A percentile compares a stretch with the other conserved stretches of the same genome.
Conservation (phyloP, 306 rosid species). For the Alnus glutinosa region DNA sequence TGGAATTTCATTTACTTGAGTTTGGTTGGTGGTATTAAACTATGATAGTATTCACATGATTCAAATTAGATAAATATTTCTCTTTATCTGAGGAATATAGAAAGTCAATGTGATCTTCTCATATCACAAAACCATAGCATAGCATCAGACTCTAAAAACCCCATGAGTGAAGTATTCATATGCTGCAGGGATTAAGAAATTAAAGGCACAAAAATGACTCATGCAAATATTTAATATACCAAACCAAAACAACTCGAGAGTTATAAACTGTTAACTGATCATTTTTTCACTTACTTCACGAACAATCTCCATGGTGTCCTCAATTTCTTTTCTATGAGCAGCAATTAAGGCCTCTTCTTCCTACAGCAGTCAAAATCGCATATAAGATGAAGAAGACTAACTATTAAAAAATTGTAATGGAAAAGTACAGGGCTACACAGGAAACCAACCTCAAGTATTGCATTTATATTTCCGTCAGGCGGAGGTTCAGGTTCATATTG, state of each 20-base stretch:
- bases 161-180: not conserved
- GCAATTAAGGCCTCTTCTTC: conserved; percentile 94
- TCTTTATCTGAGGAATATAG: not conserved
- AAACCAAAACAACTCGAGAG: not conserved
- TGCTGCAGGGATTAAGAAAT: not conserved
- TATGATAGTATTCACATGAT: not conserved
- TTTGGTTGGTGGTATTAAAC: not conserved
- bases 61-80: not conserved
- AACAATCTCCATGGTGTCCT: conserved; percentile 98
- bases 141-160: not conserved
- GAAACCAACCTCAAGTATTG: conserved; percentile 82
- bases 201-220: not conserved
- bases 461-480: conserved; percentile 72
- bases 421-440: conserved; percentile 10
- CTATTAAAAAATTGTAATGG: not conserved
- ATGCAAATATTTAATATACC: too few relatives aligned
- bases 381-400: conserved; percentile 27
- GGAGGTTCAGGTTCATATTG: conserved; percentile 58
- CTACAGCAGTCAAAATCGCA: conserved; percentile 43
- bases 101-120: not conserved
- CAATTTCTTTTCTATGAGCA: conserved; percentile 97
- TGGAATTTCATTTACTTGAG: not conserved
- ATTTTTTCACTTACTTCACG: conserved; percentile 73
- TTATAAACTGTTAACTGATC: not conserved
- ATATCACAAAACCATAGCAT: not conserved